phyloP scores from a whole-genome alignment of 2,329 filamentous ascomycete species.

The Penicillium freii region DNA sequence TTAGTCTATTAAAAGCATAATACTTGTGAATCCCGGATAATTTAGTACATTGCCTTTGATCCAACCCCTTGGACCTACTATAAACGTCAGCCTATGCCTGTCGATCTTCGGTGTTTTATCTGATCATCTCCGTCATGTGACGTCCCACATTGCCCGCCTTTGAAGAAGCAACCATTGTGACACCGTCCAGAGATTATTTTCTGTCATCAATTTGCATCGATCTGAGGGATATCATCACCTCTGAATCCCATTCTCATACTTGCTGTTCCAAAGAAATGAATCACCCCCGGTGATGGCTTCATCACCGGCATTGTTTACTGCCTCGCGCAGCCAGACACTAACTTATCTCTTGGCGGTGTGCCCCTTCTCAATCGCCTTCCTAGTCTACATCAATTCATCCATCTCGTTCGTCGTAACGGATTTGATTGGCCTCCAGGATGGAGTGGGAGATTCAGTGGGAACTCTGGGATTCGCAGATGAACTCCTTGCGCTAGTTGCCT shows the following conservation, averaged over 20 bases:
- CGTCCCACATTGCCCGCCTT: slow-evolving; percentile 3
- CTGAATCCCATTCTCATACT: background rate
- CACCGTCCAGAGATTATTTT: background rate
- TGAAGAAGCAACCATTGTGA: slow-evolving; percentile 3
- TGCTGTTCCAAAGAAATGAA: slow-evolving; percentile 14
- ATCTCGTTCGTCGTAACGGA: slow-evolving; percentile 65
- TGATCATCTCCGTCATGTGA: slow-evolving; percentile 13
- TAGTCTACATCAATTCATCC: slow-evolving; percentile 64
- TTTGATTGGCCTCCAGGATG: slow-evolving; percentile 55
- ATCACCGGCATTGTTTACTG: slow-evolving; percentile 51
- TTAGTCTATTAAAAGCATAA: background rate
- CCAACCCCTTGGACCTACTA: background rate
- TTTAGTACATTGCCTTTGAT: too few relatives aligned
- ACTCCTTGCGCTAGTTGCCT: slow-evolving; percentile 48
- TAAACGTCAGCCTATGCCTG: background rate
- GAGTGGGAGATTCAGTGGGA: slow-evolving; percentile 61
- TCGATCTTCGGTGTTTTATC: slow-evolving; percentile 11
- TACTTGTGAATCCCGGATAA: background rate
- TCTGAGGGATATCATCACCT: background rate
- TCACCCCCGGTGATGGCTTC: slow-evolving; percentile 28
- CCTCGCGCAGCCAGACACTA: slow-evolving; percentile 55
- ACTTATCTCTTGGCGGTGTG: slow-evolving; percentile 63
- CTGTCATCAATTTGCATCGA: background rate
- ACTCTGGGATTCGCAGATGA: slow-evolving; percentile 52
- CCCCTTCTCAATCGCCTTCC: slow-evolving; percentile 63